These are phyloP conservation scores for Mrakia hoshinonis DNA, from an alignment of 768 basidiomycete species.

Conservation along the genomic window DNA sequence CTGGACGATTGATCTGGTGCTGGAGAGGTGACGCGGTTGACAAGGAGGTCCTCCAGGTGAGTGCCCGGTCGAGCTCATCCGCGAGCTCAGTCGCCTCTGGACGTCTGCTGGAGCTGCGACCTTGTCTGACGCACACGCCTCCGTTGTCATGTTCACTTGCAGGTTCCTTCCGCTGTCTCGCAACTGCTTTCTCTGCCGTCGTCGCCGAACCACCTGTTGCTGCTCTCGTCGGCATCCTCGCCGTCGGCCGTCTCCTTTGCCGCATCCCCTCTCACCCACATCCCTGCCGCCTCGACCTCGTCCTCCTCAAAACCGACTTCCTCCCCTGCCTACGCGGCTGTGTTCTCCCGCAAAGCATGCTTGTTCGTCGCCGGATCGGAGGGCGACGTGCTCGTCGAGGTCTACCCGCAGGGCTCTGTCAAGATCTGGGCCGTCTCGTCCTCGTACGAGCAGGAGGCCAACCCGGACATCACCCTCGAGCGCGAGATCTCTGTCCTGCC, in stretches of 20 bases:
- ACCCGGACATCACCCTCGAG: neutral
- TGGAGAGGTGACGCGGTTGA: constrained; percentile 11
- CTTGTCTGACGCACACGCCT: neutral
- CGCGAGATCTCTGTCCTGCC: constrained; percentile 6
- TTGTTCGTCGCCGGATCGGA: neutral
- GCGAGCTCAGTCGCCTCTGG: no score
- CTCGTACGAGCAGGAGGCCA: neutral
- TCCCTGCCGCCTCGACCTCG: neutral
- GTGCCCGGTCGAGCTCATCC: neutral
- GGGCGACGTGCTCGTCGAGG: constrained; percentile 26
- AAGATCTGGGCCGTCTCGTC: constrained; percentile 9
- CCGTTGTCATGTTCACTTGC: neutral
- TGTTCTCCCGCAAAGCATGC: neutral
- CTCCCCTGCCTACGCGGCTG: neutral
- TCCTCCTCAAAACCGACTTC: constrained; percentile 6
- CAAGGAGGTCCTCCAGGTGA: constrained; percentile 24
- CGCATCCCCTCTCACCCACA: constrained; percentile 13
- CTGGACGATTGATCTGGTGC: constrained; percentile 14
- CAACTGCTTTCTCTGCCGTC: constrained; percentile 12
- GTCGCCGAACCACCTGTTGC: constrained; percentile 14
- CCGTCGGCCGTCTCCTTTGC: neutral
- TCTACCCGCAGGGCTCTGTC: constrained; percentile 6
- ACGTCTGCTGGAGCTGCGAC: no score
- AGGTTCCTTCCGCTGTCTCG: constrained; percentile 7
- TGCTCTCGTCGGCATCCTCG: neutral